Base-by-base conservation (phyloP, 1,284 basidiomycete species). In the Leccinum subrobustum region DNA sequence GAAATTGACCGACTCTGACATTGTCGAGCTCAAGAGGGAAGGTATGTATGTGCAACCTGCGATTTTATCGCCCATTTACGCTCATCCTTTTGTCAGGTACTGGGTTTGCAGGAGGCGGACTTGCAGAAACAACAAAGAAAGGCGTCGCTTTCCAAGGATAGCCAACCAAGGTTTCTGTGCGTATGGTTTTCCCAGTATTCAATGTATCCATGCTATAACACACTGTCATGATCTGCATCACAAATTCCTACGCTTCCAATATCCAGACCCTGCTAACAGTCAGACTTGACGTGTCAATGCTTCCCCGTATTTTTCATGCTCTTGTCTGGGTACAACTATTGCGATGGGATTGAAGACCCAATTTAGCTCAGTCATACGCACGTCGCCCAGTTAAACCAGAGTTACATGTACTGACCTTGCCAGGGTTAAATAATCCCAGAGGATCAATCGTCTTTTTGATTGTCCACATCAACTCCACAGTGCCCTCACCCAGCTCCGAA, bases 101-200 rank as follows among this genome's bases (percentile, higher is more conserved):
- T 5, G 93, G 93, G 0, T 95, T 91, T 69, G 93, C 93, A 6
- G 91, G 91, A 37, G 93, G 93, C 20, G 93, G 93, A n/a, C 74
- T 93, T 63, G 91, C 93, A n/a, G 92, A 94, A 74, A 88, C 89
- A 0, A 85, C 82, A 33, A 92, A 84, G 73, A 77, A 78, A 33
- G 91, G 91, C 1, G 76, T 90, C 23, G 86, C 91, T 1, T 93
- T 93, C 76, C 91, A 93, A 69, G 91, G 90, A 54, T 92, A 64
- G 50, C 25, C 42, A 52, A 60, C 25, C 48, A 12, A 25, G 5
- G 25, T 37, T 35, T 27, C 47, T 23, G 27, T 47, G 48, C 39
- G 59, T 59, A 51, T 58, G n/a, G 35, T 39, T 33, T 52, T 18
- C 37, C 23, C 27, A 29, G 25, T 29, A 25, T 59, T 29, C 42